These are phyloP conservation scores for Cladosporium sp. DNA, from an alignment of 2,329 filamentous ascomycete species.

Conservation along the genomic window DNA sequence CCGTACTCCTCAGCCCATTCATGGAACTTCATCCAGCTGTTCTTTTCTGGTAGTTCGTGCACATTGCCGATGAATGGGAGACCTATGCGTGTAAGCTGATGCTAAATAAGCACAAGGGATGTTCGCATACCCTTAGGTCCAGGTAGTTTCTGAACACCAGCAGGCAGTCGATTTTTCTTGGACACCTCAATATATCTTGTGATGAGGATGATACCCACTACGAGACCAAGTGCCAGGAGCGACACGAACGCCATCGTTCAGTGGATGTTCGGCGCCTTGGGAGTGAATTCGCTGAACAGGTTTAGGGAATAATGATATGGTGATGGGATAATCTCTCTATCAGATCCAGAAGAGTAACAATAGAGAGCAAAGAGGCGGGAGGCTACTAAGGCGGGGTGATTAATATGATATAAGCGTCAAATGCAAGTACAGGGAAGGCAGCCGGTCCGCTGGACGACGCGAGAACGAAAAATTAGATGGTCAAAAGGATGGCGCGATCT, in stretches of 20 bases:
- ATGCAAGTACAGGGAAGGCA: not conserved
- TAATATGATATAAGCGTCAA: not conserved
- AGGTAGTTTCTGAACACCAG: conserved; percentile 20
- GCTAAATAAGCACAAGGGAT: not conserved
- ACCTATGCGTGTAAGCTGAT: conserved; percentile 25
- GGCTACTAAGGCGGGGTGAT: not conserved
- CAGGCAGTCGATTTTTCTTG: conserved; percentile 15
- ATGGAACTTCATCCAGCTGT: conserved; percentile 43
- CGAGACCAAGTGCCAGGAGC: conserved; percentile 21
- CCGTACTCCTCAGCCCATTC: conserved; percentile 37
- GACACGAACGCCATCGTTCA: conserved; percentile 19
- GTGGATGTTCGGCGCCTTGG: not conserved
- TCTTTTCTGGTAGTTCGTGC: conserved; percentile 41
- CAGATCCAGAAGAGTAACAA: not conserved
- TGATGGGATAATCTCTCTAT: too few species aligned
- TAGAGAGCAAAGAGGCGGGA: not conserved
- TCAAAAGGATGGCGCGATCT: not conserved
- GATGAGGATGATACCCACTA: conserved; percentile 26
- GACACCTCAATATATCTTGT: conserved; percentile 14
- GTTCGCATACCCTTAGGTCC: conserved; percentile 21
- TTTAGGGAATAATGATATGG: too few species aligned
- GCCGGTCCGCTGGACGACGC: not conserved
- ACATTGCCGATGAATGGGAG: conserved; percentile 41
- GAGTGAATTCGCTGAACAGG: too few species aligned
- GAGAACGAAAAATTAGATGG: conserved; percentile 1